Evolutionary conservation across 2,329 filamentous ascomycete genomes (phyloP).

Genomic region (Aspergillus sp.): DNA sequence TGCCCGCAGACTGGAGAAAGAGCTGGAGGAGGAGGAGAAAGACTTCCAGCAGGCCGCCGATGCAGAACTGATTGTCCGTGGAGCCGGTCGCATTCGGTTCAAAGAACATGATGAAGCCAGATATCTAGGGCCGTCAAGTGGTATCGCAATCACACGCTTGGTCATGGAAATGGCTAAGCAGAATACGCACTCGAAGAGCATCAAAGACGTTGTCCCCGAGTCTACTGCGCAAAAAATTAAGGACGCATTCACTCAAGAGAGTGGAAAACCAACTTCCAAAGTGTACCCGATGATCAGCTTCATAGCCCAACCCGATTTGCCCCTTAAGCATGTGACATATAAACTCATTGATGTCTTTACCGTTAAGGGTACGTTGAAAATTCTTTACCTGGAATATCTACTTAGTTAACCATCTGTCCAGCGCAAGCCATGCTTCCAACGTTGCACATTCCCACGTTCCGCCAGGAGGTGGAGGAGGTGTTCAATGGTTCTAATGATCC

Average conservation of each 20-base stretch:
- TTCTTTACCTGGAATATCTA: neutral
- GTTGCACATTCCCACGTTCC: conserved; percentile 79
- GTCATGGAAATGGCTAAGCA: conserved; percentile 97
- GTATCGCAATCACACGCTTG: conserved; percentile 89
- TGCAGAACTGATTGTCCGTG: conserved; percentile 81
- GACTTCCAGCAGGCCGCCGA: conserved; percentile 70
- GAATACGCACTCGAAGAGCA: conserved; percentile 85
- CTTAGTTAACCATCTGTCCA: conserved; percentile 39
- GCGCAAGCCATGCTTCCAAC: conserved; percentile 86
- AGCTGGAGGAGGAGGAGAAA: conserved; percentile 75
- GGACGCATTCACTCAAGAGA: conserved; percentile 67
- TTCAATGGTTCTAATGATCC: conserved; percentile 73
- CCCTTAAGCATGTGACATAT: conserved; percentile 71
- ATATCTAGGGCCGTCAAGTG: conserved; percentile 90
- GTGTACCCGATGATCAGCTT: conserved; percentile 89
- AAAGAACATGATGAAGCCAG: conserved; percentile 84
- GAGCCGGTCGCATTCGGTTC: conserved; percentile 80
- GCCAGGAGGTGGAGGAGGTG: conserved; percentile 74
- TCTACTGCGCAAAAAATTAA: conserved; percentile 64
- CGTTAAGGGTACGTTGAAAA: conserved; percentile 65
- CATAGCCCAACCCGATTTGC: conserved; percentile 73
- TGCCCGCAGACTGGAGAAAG: conserved; percentile 76
- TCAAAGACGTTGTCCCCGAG: conserved; percentile 88
- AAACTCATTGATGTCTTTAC: conserved; percentile 82
- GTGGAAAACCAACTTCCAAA: conserved; percentile 67